These are phyloP conservation scores for Albizia julibrissin DNA, from an alignment of 306 rosid genomes.

Conservation along the genomic window DNA sequence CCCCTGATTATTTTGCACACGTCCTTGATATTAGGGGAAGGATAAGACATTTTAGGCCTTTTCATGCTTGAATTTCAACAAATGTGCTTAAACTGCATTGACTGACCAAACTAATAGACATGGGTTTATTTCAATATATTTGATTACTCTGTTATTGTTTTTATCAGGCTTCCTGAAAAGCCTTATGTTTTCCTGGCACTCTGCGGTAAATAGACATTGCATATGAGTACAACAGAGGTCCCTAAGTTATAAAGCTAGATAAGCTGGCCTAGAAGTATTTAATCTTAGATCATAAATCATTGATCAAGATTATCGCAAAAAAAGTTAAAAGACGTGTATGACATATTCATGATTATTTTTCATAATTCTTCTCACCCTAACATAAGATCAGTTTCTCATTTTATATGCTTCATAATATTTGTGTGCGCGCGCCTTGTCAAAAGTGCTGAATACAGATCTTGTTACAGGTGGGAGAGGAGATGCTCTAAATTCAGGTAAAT, in stretches of 20 bases:
- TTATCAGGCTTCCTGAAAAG: not conserved
- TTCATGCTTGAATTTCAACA: slow-evolving; percentile 17
- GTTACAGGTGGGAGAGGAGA: slow-evolving; percentile 53
- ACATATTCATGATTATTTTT: not conserved
- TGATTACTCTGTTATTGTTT: not conserved
- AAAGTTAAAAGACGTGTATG: not conserved
- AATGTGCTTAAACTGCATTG: slow-evolving; percentile 11
- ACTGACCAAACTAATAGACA: not conserved
- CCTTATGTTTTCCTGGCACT: not conserved
- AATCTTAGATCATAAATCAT: not conserved
- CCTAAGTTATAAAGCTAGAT: slow-evolving; percentile 48
- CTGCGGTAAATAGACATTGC: slow-evolving; percentile 34
- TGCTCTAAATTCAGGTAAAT: slow-evolving; percentile 53
- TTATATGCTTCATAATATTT: not conserved
- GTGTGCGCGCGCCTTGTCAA: not conserved
- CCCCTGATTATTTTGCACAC: not conserved
- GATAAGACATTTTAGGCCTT: not conserved
- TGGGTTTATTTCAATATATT: not conserved
- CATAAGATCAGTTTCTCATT: not conserved
- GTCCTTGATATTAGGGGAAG: slow-evolving; percentile 10
- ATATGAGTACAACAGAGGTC: slow-evolving; percentile 47
- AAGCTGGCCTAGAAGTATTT: slow-evolving; percentile 32
- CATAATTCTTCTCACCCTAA: not conserved
- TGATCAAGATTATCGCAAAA: not conserved
- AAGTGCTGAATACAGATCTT: slow-evolving; percentile 33